Conservation (phyloP, 2,329 filamentous ascomycete genomes). For the Didymella sp. region DNA sequence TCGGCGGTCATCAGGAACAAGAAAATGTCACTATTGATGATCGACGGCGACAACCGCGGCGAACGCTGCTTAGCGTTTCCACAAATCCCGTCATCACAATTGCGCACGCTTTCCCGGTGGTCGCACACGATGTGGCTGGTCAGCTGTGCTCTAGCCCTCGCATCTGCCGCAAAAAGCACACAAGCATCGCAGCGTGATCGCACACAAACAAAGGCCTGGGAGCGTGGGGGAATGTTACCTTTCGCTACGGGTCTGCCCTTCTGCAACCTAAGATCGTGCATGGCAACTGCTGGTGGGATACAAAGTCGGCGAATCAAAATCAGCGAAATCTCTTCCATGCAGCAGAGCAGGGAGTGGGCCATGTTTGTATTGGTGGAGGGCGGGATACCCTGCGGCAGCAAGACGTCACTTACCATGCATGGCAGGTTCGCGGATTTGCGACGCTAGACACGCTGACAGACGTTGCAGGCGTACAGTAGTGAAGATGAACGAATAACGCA, state of each 20-base stretch:
- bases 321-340: conserved; percentile 19
- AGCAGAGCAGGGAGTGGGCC: conserved; percentile 6
- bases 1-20: conserved; percentile 17
- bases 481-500: not conserved
- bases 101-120: conserved; percentile 2
- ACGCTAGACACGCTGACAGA: conserved; percentile 13
- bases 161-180: conserved; percentile 18
- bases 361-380: conserved; percentile 8
- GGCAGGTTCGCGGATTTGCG: conserved; percentile 4
- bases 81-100: conserved; percentile 1
- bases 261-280: conserved; percentile 5
- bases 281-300: conserved; percentile 4
- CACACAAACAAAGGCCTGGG: conserved; percentile 7
- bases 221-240: conserved; percentile 10
- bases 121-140: conserved; percentile 11
- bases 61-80: conserved; percentile 16
- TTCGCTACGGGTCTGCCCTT: conserved; percentile 5
- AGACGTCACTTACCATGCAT: conserved; percentile 13
- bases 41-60: conserved; percentile 20
- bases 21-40: conserved; percentile 16
- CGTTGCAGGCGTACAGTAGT: not conserved
- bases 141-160: conserved; percentile 1
- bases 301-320: conserved; percentile 4
- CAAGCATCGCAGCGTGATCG: conserved; percentile 9
- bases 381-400: not conserved